Percentiles rank a stretch among this genome's conserved stretches.
Conservation (phyloP, 2,329 filamentous ascomycete species). For the Sclerotinia borealis region DNA sequence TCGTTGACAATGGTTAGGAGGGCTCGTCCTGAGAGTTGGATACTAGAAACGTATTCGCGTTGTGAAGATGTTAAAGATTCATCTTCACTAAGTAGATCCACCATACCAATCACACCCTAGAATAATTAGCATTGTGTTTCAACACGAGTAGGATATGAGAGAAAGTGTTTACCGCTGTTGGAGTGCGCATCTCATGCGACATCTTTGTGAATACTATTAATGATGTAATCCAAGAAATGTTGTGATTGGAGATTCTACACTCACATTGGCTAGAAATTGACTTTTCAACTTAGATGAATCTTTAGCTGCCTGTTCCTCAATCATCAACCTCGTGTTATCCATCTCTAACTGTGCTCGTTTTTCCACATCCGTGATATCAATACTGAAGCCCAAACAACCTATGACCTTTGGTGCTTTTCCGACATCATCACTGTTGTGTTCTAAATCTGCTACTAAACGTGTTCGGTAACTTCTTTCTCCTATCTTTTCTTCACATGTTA, state of each 20-base stretch:
- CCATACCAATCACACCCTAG: conserved; percentile 27
- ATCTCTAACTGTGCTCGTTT: conserved; percentile 19
- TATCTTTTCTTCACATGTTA: conserved; percentile 21
- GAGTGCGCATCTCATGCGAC: conserved; percentile 27
- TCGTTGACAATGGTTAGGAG: conserved; percentile 57
- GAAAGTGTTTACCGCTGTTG: conserved; percentile 21
- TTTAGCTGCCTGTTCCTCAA: conserved; percentile 25
- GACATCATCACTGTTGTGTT: conserved; percentile 19
- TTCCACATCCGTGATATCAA: conserved; percentile 26
- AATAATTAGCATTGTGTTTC: background rate
- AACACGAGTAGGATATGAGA: background rate
- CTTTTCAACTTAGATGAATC: conserved; percentile 25
- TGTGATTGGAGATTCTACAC: background rate
- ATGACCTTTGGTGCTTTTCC: conserved; percentile 19
- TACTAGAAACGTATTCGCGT: conserved; percentile 24
- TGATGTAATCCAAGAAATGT: background rate
- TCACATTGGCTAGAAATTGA: conserved; percentile 26
- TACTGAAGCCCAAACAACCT: conserved; percentile 24
- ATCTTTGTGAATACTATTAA: conserved; percentile 17
- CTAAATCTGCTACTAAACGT: conserved; percentile 23
- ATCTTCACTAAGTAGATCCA: conserved; percentile 24
- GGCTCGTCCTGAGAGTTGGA: conserved; percentile 23
- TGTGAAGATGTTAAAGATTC: conserved; percentile 20
- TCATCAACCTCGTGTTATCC: conserved; percentile 21
- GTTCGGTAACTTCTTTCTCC: conserved; percentile 19